These are phyloP conservation scores for Magnusiomyces sp. DNA, from an alignment of 1,139 yeast species.

Conservation along the genomic window DNA sequence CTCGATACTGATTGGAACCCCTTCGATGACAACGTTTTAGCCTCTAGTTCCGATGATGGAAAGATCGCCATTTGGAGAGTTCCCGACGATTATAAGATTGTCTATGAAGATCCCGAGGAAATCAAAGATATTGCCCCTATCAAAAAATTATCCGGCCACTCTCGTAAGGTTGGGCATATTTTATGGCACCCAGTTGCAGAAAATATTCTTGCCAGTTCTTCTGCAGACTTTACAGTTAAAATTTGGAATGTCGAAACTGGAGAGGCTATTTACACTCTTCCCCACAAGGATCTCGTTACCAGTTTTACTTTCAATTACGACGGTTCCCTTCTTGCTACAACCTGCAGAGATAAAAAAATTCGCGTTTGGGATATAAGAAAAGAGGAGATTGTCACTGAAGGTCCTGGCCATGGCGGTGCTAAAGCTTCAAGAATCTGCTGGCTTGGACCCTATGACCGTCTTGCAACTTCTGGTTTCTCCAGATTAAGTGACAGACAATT, in stretches of 20 bases:
- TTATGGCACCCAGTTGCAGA: constrained; percentile 82
- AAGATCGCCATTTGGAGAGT: constrained; percentile 80
- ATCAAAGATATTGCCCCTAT: constrained; percentile 63
- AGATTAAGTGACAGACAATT: constrained; percentile 88
- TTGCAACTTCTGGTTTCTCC: constrained; percentile 94
- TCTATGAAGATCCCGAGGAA: constrained; percentile 51
- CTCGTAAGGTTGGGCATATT: constrained; percentile 90
- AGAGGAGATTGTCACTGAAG: constrained; percentile 70
- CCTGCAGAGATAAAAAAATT: constrained; percentile 84
- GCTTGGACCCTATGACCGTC: constrained; percentile 79
- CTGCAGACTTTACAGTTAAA: constrained; percentile 83
- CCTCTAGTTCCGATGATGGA: constrained; percentile 88
- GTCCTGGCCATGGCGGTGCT: constrained; percentile 87
- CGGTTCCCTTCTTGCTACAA: constrained; percentile 79
- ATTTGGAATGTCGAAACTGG: constrained; percentile 83
- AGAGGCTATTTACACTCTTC: constrained; percentile 59
- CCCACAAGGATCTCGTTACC: constrained; percentile 83
- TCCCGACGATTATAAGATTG: constrained; percentile 54
- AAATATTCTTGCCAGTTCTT: constrained; percentile 78
- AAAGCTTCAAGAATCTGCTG: constrained; percentile 81
- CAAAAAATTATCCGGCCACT: constrained; percentile 71
- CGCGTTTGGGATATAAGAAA: constrained; percentile 86
- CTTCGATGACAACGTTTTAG: constrained; percentile 65
- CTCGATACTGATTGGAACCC: constrained; percentile 94
- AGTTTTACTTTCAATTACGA: constrained; percentile 84